These are phyloP conservation scores for Manihot esculenta DNA, from an alignment of 441 rosid species.

Conservation along the genomic window DNA sequence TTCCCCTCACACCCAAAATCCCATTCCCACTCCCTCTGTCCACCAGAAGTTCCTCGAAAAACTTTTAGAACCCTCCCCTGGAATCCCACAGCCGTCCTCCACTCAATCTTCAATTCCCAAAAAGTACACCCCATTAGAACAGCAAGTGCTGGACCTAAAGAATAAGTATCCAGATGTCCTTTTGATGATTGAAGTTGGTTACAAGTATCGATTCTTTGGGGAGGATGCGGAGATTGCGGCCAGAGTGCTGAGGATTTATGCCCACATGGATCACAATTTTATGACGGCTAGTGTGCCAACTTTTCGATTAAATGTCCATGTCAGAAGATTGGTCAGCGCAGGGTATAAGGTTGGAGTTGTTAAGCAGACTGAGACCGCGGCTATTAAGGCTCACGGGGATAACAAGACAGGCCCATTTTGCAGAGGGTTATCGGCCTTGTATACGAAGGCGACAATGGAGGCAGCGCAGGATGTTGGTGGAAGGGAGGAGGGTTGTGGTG, in stretches of 20 bases:
- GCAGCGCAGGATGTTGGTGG: conserved; percentile 85
- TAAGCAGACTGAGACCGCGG: conserved; percentile 95
- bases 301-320: conserved; percentile 76
- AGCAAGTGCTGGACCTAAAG: conserved; percentile 82
- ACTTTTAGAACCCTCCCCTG: conserved; percentile 46
- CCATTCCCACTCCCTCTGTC: conserved; percentile 35
- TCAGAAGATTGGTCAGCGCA: conserved; percentile 77
- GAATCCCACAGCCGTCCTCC: conserved; percentile 15
- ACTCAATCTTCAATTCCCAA: conserved; percentile 19
- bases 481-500: conserved; percentile 62
- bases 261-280: conserved; percentile 74
- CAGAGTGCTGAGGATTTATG: conserved; percentile 68
- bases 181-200: conserved; percentile 93
- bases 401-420: conserved; percentile 27
- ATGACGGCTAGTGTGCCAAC: conserved; percentile 91
- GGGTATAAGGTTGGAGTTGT: conserved; percentile 94
- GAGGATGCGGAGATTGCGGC: conserved; percentile 84
- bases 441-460: conserved; percentile 87
- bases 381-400: conserved; percentile 78
- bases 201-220: conserved; percentile 85
- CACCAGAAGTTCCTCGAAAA: conserved; percentile 49
- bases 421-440: conserved; percentile 69
- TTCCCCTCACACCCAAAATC: conserved; percentile 53
- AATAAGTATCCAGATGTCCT: conserved; percentile 67
- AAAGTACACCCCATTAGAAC: conserved; percentile 82